Percentiles rank a stretch among this genome's conserved stretches.
These are phyloP conservation scores for Cadophora luteo-olivacea DNA, from an alignment of 2,329 filamentous ascomycete species.

Conservation along the genomic window DNA sequence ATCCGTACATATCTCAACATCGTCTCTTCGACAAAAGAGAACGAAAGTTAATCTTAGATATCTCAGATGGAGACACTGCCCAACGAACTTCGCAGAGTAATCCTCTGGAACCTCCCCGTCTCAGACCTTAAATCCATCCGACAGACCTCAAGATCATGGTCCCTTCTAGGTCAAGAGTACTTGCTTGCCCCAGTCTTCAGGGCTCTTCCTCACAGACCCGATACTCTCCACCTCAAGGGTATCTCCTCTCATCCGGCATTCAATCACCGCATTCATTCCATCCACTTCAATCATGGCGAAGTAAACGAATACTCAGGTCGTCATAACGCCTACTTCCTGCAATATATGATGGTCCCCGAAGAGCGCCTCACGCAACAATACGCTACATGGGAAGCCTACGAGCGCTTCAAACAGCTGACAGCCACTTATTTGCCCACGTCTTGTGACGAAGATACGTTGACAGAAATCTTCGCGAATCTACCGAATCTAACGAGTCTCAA, in stretches of 20 bases:
- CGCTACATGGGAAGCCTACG: conserved; percentile 44
- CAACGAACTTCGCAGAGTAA: conserved; percentile 34
- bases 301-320: conserved; percentile 43
- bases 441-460: conserved; percentile 32
- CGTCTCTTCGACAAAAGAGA: no score
- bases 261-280: conserved; percentile 30
- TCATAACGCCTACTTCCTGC: conserved; percentile 42
- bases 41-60: no score
- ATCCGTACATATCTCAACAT: no score
- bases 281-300: conserved; percentile 40
- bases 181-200: conserved; percentile 34
- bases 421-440: conserved; percentile 35
- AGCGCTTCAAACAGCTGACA: conserved; percentile 41
- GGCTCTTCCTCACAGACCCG: conserved; percentile 35
- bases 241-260: conserved; percentile 38
- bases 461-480: conserved; percentile 31
- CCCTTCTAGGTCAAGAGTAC: conserved; percentile 37
- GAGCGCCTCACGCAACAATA: conserved; percentile 40
- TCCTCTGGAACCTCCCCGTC: conserved; percentile 31
- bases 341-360: conserved; percentile 39
- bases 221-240: conserved; percentile 34
- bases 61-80: conserved; percentile 37
- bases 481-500: conserved; percentile 34
- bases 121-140: conserved; percentile 34
- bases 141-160: conserved; percentile 35